phyloP scores from a whole-genome alignment of 2,329 filamentous ascomycete species.

The Spiromastix sp. region DNA sequence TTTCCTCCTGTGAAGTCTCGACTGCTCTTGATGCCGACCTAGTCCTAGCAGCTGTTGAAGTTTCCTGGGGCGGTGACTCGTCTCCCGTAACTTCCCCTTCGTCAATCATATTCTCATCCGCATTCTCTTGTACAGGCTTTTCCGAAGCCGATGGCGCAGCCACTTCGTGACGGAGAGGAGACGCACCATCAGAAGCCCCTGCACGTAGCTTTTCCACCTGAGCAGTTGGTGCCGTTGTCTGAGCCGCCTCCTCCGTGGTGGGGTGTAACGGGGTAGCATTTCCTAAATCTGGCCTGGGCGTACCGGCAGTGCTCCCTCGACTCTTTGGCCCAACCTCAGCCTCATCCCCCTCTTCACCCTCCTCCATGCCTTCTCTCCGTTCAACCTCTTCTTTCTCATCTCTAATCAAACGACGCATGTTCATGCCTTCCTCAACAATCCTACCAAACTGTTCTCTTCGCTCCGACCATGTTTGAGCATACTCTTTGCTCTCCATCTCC shows the following conservation, averaged over 20 bases:
- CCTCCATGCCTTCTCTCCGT: constrained; percentile 68
- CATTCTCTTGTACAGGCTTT: constrained; percentile 35
- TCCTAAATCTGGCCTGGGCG: constrained; percentile 41
- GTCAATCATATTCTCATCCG: constrained; percentile 53
- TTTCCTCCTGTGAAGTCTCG: constrained; percentile 37
- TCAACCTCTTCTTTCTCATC: constrained; percentile 95
- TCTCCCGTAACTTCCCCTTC: constrained; percentile 31
- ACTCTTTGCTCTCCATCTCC: constrained; percentile 71
- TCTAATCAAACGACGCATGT: constrained; percentile 72
- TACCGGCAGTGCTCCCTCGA: constrained; percentile 37
- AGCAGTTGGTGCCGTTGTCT: constrained; percentile 15
- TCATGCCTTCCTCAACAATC: constrained; percentile 85
- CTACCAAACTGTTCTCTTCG: constrained; percentile 75
- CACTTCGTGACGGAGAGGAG: constrained; percentile 29
- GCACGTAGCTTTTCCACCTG: constrained; percentile 23
- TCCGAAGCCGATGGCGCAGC: constrained; percentile 15
- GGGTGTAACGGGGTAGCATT: constrained; percentile 24
- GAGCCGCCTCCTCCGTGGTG: constrained; percentile 23
- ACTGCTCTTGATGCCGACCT: constrained; percentile 15
- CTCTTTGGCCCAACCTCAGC: constrained; percentile 41
- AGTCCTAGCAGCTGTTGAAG: constrained; percentile 8
- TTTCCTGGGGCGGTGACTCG: constrained; percentile 21
- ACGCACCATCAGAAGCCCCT: constrained; percentile 20
- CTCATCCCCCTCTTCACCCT: constrained; percentile 48
- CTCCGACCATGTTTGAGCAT: constrained; percentile 74